A percentile compares a stretch with the other conserved stretches of the same genome.
Conservation (phyloP, 176 grass and related monocot species). For the Bonia amplexicaulis region DNA sequence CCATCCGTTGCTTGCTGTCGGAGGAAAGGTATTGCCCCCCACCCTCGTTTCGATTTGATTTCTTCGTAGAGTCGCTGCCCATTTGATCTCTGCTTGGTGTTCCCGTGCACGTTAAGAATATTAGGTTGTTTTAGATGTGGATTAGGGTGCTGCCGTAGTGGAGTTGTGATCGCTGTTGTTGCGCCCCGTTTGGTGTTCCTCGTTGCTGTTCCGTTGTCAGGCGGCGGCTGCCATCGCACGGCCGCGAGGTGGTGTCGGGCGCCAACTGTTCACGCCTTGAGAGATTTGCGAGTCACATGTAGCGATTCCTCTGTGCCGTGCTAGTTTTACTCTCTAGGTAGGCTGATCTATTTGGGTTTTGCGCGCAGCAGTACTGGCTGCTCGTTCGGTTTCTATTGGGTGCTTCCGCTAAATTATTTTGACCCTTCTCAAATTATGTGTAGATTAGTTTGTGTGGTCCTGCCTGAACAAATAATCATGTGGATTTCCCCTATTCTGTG, state of each 20-base stretch:
- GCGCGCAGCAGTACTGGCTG: neutral
- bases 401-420: neutral
- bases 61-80: neutral
- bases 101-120: neutral
- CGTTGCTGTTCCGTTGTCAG: neutral
- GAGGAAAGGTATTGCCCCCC: slow-evolving; percentile 7
- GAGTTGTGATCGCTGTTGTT: neutral
- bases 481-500: neutral
- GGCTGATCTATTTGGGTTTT: neutral
- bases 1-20: neutral
- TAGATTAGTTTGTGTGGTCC: neutral
- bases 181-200: neutral
- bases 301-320: neutral
- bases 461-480: neutral
- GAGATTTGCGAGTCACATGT: neutral
- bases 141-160: neutral
- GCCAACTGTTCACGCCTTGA: neutral
- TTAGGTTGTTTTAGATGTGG: neutral
- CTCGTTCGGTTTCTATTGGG: neutral
- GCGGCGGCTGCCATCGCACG: neutral
- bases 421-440: neutral
- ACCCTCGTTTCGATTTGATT: neutral
- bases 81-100: neutral
- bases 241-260: neutral
- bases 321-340: neutral